Evolutionary conservation across 2,329 filamentous ascomycete species (phyloP).

Genomic region (Sclerotinia nivalis): DNA sequence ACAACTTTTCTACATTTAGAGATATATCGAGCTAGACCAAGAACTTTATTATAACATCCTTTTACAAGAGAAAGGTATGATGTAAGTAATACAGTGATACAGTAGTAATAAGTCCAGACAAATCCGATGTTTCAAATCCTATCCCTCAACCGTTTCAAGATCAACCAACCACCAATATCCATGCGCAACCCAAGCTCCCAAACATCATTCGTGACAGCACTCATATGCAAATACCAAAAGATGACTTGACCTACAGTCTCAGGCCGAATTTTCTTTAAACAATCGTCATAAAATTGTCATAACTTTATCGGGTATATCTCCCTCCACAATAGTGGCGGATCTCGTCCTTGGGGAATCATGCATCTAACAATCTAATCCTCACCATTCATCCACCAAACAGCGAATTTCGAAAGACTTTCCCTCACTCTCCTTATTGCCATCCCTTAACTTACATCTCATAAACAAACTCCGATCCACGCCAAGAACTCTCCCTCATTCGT

Average conservation of each 20-base stretch:
- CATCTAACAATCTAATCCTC: constrained; percentile 4
- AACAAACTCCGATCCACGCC: not conserved
- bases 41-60: too few relatives aligned
- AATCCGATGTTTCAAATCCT: not conserved
- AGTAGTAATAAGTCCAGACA: too few relatives aligned
- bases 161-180: not conserved
- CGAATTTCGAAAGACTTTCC: not conserved
- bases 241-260: not conserved
- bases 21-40: too few relatives aligned
- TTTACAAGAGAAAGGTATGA: too few relatives aligned
- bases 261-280: not conserved
- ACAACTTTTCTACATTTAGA: too few relatives aligned
- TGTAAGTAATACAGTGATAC: too few relatives aligned
- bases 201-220: constrained; percentile 5
- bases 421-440: not conserved
- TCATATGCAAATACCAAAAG: not conserved
- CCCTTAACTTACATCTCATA: not conserved
- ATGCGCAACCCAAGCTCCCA: not conserved
- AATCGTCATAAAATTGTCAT: not conserved
- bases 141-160: not conserved
- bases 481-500: not conserved
- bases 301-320: not conserved
- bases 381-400: not conserved
- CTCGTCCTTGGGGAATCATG: not conserved
- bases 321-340: not conserved